Percentiles rank a stretch among this genome's conserved stretches.
These are phyloP conservation scores for Trichoderma afroharzianum DNA, from an alignment of 2,329 filamentous ascomycete genomes.

Conservation along the genomic window DNA sequence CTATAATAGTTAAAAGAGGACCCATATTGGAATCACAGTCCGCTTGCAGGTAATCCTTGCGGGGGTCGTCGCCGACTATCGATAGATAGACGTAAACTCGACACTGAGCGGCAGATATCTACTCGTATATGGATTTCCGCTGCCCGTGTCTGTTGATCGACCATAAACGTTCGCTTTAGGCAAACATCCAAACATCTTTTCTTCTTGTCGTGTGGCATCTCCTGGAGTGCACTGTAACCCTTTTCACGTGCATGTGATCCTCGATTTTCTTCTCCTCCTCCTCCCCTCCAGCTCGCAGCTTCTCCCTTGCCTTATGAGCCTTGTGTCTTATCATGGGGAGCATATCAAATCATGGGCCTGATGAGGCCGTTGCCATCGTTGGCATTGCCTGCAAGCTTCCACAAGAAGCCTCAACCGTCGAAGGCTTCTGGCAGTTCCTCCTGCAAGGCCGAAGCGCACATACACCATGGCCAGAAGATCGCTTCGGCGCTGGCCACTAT, in stretches of 20 bases:
- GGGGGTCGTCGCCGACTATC: neutral
- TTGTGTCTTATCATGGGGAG: neutral
- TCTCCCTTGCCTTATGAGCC: neutral
- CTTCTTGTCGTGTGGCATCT: neutral
- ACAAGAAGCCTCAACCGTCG: neutral
- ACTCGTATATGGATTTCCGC: neutral
- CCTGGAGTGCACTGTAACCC: neutral
- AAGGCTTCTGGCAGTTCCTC: neutral
- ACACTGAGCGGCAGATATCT: neutral
- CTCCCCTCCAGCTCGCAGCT: neutral
- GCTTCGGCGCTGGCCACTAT: neutral
- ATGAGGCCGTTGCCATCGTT: neutral
- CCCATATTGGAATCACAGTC: neutral
- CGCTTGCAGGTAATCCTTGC: neutral
- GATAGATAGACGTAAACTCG: neutral
- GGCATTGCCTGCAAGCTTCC: neutral
- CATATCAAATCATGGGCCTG: neutral
- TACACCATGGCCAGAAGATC: slow-evolving; percentile 8
- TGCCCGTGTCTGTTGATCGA: neutral
- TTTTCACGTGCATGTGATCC: neutral
- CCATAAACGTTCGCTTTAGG: neutral
- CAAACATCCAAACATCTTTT: neutral
- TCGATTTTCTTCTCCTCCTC: neutral
- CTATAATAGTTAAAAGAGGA: neutral
- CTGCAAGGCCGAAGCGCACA: neutral